These are phyloP conservation scores for Phytopythium kandeliae DNA, from an alignment of 352 stramenopile species.

Conservation along the genomic window DNA sequence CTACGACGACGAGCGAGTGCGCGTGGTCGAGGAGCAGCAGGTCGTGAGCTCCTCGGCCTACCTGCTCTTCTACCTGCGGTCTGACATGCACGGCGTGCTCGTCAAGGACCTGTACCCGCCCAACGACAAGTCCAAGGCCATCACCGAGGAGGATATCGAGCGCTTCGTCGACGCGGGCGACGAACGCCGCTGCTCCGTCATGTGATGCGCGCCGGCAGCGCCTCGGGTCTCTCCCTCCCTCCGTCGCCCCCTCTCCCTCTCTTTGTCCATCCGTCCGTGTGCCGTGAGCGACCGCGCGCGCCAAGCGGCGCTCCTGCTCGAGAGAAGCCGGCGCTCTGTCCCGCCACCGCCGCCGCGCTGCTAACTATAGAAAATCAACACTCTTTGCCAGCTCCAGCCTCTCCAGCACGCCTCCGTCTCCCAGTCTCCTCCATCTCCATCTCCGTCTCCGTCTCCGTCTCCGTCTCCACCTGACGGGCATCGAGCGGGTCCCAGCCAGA, in stretches of 20 bases:
- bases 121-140: constrained; percentile 79
- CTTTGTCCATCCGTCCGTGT: no score
- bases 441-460: no score
- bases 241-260: neutral
- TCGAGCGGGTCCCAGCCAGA: no score
- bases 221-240: no score
- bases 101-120: constrained; percentile 84
- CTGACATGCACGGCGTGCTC: constrained; percentile 78
- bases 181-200: constrained; percentile 75
- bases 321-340: no score
- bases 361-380: constrained; percentile 1
- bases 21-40: constrained; percentile 81
- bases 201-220: constrained; percentile 36
- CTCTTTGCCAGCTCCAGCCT: neutral
- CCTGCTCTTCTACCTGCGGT: constrained; percentile 90
- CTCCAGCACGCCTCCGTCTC: no score
- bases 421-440: no score
- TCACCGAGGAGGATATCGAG: constrained; percentile 88
- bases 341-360: neutral
- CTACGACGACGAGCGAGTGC: constrained; percentile 86
- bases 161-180: constrained; percentile 82
- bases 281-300: no score
- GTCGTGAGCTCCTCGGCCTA: constrained; percentile 86
- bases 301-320: no score
- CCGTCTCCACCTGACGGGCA: no score